Evolutionary conservation across 441 rosid genomes (phyloP).

Genomic region (Adansonia madagascariensis): DNA sequence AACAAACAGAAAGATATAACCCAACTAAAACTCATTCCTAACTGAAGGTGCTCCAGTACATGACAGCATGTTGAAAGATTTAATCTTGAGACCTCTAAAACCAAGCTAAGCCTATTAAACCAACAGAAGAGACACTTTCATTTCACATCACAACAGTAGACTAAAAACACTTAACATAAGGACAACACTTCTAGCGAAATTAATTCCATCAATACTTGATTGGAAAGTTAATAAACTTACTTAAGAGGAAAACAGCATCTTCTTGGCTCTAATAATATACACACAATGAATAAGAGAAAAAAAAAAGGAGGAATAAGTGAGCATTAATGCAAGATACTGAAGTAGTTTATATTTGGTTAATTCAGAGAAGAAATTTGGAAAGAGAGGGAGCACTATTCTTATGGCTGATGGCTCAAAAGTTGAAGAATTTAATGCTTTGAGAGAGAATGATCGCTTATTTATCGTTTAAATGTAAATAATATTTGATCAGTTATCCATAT

Average conservation of each 20-base stretch:
- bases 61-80: not conserved
- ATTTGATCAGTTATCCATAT: slow-evolving; percentile 15
- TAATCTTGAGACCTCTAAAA: slow-evolving; percentile 2
- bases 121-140: not conserved
- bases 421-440: slow-evolving; percentile 69
- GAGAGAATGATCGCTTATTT: slow-evolving; percentile 79
- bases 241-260: slow-evolving; percentile 11
- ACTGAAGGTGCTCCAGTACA: not conserved
- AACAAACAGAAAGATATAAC: slow-evolving; percentile 15
- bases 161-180: not conserved
- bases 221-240: not conserved
- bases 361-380: slow-evolving; percentile 77
- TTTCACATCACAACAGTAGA: not conserved
- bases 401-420: slow-evolving; percentile 80
- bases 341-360: slow-evolving; percentile 33
- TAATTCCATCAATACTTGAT: not conserved
- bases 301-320: not conserved
- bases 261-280: not conserved
- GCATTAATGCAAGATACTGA: slow-evolving; percentile 15
- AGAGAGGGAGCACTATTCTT: slow-evolving; percentile 66
- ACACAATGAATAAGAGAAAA: not conserved
- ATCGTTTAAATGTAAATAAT: slow-evolving; percentile 46
- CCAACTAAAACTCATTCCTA: slow-evolving; percentile 16
- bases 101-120: slow-evolving; percentile 11
- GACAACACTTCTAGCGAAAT: not conserved